Conservation (phyloP, 1,284 basidiomycete species). For the Leucoagaricus sp. region DNA sequence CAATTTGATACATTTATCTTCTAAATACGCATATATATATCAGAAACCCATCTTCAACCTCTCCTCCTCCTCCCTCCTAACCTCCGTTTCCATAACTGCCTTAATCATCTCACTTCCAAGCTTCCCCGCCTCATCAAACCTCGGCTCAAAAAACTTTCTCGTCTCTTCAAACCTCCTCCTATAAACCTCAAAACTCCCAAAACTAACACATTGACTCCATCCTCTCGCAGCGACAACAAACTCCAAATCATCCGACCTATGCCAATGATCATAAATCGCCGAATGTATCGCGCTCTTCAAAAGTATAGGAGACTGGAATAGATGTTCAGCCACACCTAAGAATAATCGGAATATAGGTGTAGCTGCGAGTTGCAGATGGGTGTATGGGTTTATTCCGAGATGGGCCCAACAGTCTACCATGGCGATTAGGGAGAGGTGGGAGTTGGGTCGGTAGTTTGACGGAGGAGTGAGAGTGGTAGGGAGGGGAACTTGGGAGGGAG, state of each 20-base stretch:
- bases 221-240: constrained; percentile 95
- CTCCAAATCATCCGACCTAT: constrained; percentile 90
- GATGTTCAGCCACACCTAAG: constrained; percentile 96
- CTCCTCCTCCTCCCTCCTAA: constrained; percentile 32
- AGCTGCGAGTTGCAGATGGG: constrained; percentile 91
- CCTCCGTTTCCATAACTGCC: constrained; percentile 70
- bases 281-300: constrained; percentile 77
- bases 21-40: neutral
- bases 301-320: constrained; percentile 74
- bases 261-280: constrained; percentile 78
- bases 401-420: constrained; percentile 99
- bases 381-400: constrained; percentile 87
- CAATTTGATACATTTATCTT: neutral
- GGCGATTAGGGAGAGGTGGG: constrained; percentile 93
- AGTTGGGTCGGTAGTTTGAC: constrained; percentile 63
- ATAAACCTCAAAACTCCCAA: constrained; percentile 93
- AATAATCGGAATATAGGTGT: constrained; percentile 97
- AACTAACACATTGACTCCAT: constrained; percentile 94
- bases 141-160: constrained; percentile 79
- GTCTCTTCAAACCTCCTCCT: constrained; percentile 82
- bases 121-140: constrained; percentile 86
- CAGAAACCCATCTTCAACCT: neutral
- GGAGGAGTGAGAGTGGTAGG: constrained; percentile 22
- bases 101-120: constrained; percentile 92
- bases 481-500: constrained; percentile 16